Percentiles rank a stretch among this genome's conserved stretches.
These are phyloP conservation scores for Cyberlindnera veronae DNA, from an alignment of 805 yeast species.

Conservation along the genomic window DNA sequence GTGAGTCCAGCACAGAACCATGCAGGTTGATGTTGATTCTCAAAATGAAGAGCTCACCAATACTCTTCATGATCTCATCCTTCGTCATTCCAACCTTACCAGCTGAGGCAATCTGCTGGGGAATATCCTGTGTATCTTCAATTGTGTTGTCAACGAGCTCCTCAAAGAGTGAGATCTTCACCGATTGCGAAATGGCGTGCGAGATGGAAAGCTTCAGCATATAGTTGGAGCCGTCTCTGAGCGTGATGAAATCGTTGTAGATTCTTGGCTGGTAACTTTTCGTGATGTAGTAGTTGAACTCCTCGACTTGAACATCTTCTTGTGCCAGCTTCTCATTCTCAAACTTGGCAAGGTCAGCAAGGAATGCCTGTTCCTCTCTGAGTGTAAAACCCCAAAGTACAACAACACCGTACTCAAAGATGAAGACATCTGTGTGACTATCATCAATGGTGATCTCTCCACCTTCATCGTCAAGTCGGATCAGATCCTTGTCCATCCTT, in stretches of 20 bases:
- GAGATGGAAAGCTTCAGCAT: slow-evolving; percentile 91
- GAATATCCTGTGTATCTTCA: slow-evolving; percentile 95
- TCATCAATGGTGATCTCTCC: slow-evolving; percentile 89
- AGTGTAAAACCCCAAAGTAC: slow-evolving; percentile 94
- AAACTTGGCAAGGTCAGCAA: slow-evolving; percentile 82
- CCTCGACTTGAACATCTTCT: slow-evolving; percentile 92
- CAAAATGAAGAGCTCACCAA: slow-evolving; percentile 91
- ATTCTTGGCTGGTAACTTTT: slow-evolving; percentile 92
- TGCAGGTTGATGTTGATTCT: slow-evolving; percentile 78
- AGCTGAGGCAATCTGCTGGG: slow-evolving; percentile 89
- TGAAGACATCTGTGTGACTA: slow-evolving; percentile 70
- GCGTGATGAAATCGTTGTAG: slow-evolving; percentile 91
- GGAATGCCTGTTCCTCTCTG: slow-evolving; percentile 76
- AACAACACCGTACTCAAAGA: slow-evolving; percentile 96
- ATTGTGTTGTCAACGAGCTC: slow-evolving; percentile 95
- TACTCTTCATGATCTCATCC: slow-evolving; percentile 94
- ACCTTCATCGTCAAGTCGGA: slow-evolving; percentile 87
- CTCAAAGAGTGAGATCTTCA: slow-evolving; percentile 91
- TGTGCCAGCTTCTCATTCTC: slow-evolving; percentile 88
- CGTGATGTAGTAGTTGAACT: slow-evolving; percentile 92
- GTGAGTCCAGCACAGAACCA: slow-evolving; percentile 90
- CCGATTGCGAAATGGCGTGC: slow-evolving; percentile 94
- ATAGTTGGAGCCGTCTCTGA: slow-evolving; percentile 84
- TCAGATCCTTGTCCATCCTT: slow-evolving; percentile 43
- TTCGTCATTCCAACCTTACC: slow-evolving; percentile 95